These are phyloP conservation scores for Quercus tomentella DNA, from an alignment of 331 rosid species.

Conservation along the genomic window DNA sequence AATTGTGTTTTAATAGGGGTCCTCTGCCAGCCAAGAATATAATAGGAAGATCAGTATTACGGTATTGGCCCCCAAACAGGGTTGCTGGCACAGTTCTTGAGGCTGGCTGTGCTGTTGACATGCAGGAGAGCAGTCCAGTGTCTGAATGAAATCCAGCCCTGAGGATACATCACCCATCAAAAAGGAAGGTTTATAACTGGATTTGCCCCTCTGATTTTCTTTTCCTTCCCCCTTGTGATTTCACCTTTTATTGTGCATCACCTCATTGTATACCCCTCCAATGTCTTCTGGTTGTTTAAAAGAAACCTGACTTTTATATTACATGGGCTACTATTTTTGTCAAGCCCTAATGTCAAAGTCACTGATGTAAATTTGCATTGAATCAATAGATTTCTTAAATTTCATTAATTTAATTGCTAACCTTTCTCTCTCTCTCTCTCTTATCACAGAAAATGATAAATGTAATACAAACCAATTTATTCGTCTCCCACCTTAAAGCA, in stretches of 20 bases:
- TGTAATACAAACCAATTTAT: neutral
- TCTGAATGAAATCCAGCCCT: constrained; percentile 25
- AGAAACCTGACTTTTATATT: neutral
- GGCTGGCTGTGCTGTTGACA: constrained; percentile 60
- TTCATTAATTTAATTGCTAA: neutral
- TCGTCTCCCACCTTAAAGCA: neutral
- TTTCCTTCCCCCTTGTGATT: neutral
- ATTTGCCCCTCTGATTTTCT: neutral
- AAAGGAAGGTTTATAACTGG: constrained; percentile 4
- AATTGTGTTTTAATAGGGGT: constrained; percentile 60
- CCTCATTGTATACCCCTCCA: neutral
- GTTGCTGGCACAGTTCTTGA: constrained; percentile 63
- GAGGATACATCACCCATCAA: neutral
- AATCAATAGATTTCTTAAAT: neutral
- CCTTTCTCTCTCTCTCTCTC: neutral
- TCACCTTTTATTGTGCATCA: neutral
- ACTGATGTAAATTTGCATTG: neutral
- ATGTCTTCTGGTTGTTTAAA: neutral
- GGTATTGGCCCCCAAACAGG: constrained; percentile 98
- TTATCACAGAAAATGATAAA: neutral
- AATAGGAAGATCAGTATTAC: constrained; percentile 80
- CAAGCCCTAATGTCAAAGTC: neutral
- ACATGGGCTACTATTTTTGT: neutral
- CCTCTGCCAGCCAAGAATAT: constrained; percentile 92
- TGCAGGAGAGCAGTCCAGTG: constrained; percentile 40